These are phyloP conservation scores for Aspergillus carlsbadensis DNA, from an alignment of 495 filamentous ascomycete genomes.

Conservation along the genomic window DNA sequence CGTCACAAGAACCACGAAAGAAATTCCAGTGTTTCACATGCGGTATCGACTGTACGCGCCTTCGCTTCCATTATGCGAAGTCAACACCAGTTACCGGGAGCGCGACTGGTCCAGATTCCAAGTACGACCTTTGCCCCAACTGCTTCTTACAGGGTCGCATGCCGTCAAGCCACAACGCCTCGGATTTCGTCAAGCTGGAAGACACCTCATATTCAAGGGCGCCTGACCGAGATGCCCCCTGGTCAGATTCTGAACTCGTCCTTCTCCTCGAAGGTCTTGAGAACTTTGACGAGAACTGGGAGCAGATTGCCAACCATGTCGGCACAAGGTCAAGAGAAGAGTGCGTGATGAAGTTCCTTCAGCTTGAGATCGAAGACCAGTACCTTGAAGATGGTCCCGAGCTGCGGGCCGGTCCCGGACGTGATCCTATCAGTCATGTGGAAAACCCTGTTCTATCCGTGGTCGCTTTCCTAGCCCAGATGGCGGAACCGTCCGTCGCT, in stretches of 20 bases:
- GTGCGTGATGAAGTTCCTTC: slow-evolving; percentile 93
- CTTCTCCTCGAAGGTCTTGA: slow-evolving; percentile 86
- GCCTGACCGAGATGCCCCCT: slow-evolving; percentile 78
- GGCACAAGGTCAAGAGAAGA: slow-evolving; percentile 90
- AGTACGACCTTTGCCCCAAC: slow-evolving; percentile 83
- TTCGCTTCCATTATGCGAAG: slow-evolving; percentile 85
- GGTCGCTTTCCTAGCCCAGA: slow-evolving; percentile 84
- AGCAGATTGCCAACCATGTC: slow-evolving; percentile 85
- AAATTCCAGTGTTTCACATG: slow-evolving; percentile 83
- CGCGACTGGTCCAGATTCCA: slow-evolving; percentile 56
- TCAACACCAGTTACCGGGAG: slow-evolving; percentile 54
- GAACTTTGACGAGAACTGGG: slow-evolving; percentile 92
- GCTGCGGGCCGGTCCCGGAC: slow-evolving; percentile 64
- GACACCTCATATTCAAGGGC: slow-evolving; percentile 72
- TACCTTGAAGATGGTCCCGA: slow-evolving; percentile 76
- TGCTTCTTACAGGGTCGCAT: slow-evolving; percentile 82
- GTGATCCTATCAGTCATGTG: slow-evolving; percentile 79
- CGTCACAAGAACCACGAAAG: slow-evolving; percentile 62
- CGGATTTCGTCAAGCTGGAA: slow-evolving; percentile 83
- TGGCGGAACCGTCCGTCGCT: slow-evolving; percentile 83
- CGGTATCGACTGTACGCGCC: slow-evolving; percentile 86
- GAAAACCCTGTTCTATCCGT: slow-evolving; percentile 97
- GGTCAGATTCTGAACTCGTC: slow-evolving; percentile 86
- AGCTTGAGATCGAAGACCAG: slow-evolving; percentile 86
- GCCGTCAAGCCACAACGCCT: slow-evolving; percentile 66